Percentiles rank a stretch among this genome's conserved stretches.
These are phyloP conservation scores for Quercus gilva DNA, from an alignment of 306 rosid genomes.

Conservation along the genomic window DNA sequence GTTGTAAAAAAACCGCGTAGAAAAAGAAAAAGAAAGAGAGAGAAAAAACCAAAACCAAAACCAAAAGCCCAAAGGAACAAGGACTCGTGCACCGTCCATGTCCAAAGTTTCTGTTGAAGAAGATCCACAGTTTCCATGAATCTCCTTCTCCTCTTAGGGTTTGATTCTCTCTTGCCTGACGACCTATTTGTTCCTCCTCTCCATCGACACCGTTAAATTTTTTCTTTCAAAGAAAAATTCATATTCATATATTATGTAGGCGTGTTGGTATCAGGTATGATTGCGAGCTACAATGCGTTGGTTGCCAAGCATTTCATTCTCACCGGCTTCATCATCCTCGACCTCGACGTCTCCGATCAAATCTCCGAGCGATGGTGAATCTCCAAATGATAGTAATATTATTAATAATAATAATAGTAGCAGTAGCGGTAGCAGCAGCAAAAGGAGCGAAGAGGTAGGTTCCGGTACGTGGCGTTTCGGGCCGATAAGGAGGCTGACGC, in stretches of 20 bases:
- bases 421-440: too few species aligned
- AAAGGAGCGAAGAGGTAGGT: neutral
- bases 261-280: neutral
- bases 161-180: neutral
- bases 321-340: neutral
- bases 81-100: neutral
- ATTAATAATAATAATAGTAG: too few species aligned
- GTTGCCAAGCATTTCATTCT: constrained; percentile 55
- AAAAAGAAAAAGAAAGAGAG: neutral
- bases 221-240: neutral
- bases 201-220: neutral
- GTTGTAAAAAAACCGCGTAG: constrained; percentile 30
- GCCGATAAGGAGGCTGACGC: constrained; percentile 22
- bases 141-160: constrained; percentile 12
- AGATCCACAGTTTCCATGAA: constrained; percentile 1
- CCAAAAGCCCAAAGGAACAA: neutral
- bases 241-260: neutral
- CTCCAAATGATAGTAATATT: neutral
- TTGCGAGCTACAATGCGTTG: constrained; percentile 50
- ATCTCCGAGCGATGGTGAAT: neutral
- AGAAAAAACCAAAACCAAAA: neutral
- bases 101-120: neutral
- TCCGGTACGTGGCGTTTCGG: constrained; percentile 50
- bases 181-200: constrained; percentile 1
- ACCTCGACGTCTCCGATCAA: constrained; percentile 19